Conservation (phyloP, 2,329 filamentous ascomycete genomes). For the Colletotrichum filicis region DNA sequence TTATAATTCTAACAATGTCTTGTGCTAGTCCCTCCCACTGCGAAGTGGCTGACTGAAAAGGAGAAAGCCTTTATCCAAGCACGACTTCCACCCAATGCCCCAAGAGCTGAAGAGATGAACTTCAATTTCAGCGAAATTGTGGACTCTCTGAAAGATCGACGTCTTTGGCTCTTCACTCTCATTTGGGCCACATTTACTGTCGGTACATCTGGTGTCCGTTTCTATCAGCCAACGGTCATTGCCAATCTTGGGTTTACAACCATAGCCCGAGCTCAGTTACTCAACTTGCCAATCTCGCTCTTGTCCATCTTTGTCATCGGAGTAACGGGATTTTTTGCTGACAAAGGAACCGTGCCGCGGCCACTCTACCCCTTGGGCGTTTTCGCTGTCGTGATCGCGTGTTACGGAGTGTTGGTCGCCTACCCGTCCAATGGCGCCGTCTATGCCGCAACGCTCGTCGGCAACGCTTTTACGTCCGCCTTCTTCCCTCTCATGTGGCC, state of each 20-base stretch:
- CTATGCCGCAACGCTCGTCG: slow-evolving; percentile 58
- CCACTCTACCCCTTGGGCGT: slow-evolving; percentile 56
- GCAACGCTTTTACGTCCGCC: slow-evolving; percentile 51
- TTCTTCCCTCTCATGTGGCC: slow-evolving; percentile 65
- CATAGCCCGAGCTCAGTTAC: slow-evolving; percentile 58
- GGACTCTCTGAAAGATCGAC: slow-evolving; percentile 49
- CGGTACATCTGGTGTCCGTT: slow-evolving; percentile 52
- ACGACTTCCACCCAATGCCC: slow-evolving; percentile 55
- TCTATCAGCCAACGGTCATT: slow-evolving; percentile 56
- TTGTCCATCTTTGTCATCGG: slow-evolving; percentile 54
- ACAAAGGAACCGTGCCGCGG: slow-evolving; percentile 53
- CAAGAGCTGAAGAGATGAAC: slow-evolving; percentile 51
- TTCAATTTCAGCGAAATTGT: slow-evolving; percentile 53
- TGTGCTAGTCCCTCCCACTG: slow-evolving; percentile 53
- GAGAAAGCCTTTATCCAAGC: slow-evolving; percentile 61
- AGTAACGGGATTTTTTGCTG: slow-evolving; percentile 52
- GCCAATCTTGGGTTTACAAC: slow-evolving; percentile 49
- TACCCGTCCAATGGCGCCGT: slow-evolving; percentile 58
- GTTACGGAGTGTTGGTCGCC: slow-evolving; percentile 56
- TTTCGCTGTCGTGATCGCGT: slow-evolving; percentile 53
- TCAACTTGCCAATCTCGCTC: slow-evolving; percentile 59
- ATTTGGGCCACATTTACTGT: slow-evolving; percentile 57
- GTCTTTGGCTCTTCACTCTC: slow-evolving; percentile 57
- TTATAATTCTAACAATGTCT: slow-evolving; percentile 46
- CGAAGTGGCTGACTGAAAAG: slow-evolving; percentile 55